Base-by-base conservation (phyloP, 257 asterid genomes). In the Galeopsis tetrahit region DNA sequence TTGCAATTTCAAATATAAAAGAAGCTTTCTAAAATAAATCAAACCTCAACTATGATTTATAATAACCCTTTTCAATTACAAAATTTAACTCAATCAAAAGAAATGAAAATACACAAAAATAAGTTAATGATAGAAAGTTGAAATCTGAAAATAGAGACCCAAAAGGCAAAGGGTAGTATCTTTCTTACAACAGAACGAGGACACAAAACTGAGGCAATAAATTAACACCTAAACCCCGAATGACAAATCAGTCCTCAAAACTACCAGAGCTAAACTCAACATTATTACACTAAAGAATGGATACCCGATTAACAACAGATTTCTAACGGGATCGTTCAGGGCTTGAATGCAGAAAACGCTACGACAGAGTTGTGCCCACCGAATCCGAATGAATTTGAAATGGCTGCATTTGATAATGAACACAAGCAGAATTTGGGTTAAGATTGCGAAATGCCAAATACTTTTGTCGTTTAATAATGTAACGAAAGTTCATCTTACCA, bases 281-380 rank as follows among this genome's bases (percentile, higher is more conserved):
- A 68, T 63, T 75, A 74, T 74, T 71, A 73, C 77, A 71, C 80
- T 68, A 39, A 42, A 73, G 8, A 79, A 77, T 53, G 44, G 65
- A 65, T 49, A 62, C 39, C 51, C 53, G 49, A 21, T 38, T 14
- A 32, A 56, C 6, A 11, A 68, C 53, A 63, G 65, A 55, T 65
- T n/a, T 44, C 46, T 3, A 21, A 11, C 52, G 38, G 44, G 62
- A 33, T 84, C 35, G 21, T 55, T 55, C 83, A 84, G 2, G 89
- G 85, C 70, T 75, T 84, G 85, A 82, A 84, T 13, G 86, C 85
- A 76, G 96, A 84, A 75, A 93, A 91, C 7, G 80, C 91, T 9
- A 85, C 91, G 5, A 85, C 96, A 0, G 97, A 93, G 87, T 93
- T 91, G 82, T 92, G 98, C 63, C 97, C 97, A 4, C 97, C 96